These are phyloP conservation scores for Allantophomopsis lycopodina DNA, from an alignment of 2,329 filamentous ascomycete genomes.

Conservation along the genomic window DNA sequence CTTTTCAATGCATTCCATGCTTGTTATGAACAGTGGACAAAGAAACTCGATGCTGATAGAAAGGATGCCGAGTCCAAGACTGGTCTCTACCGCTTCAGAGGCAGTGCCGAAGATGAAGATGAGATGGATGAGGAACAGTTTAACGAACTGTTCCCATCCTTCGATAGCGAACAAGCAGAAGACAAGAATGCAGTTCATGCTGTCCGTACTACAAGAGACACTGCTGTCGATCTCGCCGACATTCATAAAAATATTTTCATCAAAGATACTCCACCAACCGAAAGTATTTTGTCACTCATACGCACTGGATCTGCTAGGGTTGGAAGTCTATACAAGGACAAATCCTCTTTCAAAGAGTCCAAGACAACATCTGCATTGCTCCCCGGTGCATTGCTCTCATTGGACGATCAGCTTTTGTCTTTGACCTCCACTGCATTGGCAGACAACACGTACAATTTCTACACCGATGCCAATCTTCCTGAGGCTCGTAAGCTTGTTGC, in stretches of 20 bases:
- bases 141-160: slow-evolving; percentile 69
- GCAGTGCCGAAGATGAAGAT: slow-evolving; percentile 63
- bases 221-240: slow-evolving; percentile 42
- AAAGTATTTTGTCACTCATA: slow-evolving; percentile 14
- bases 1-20: slow-evolving; percentile 55
- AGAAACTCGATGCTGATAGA: slow-evolving; percentile 62
- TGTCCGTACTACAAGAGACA: slow-evolving; percentile 10
- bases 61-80: slow-evolving; percentile 59
- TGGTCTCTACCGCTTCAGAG: slow-evolving; percentile 74
- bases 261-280: slow-evolving; percentile 5
- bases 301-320: slow-evolving; percentile 12
- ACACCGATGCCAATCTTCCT: slow-evolving; percentile 62
- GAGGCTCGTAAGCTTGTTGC: slow-evolving; percentile 64
- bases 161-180: slow-evolving; percentile 32
- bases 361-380: slow-evolving; percentile 41
- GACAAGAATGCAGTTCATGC: slow-evolving; percentile 6
- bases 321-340: slow-evolving; percentile 7
- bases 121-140: slow-evolving; percentile 64
- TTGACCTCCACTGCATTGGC: slow-evolving; percentile 24
- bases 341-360: slow-evolving; percentile 11
- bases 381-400: slow-evolving; percentile 47
- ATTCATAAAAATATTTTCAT: slow-evolving; percentile 35
- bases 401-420: slow-evolving; percentile 45
- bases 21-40: slow-evolving; percentile 72
- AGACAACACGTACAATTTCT: slow-evolving; percentile 65